Base-by-base conservation (phyloP, 257 asterid genomes). In the Jacaranda copaia region DNA sequence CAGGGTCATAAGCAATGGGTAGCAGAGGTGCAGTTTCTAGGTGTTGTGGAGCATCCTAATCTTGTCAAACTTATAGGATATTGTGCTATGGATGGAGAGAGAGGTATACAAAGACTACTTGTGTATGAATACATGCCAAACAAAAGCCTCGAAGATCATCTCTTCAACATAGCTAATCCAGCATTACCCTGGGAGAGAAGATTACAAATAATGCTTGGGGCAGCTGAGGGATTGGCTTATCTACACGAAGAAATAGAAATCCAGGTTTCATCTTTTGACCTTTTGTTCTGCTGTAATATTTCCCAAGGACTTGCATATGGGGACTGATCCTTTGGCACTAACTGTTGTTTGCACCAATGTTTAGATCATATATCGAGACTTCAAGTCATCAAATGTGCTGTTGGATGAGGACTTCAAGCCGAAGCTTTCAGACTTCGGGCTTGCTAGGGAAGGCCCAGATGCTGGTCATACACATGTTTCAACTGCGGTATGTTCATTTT, bases 1-100 rank as follows among this genome's bases (percentile, higher is more conserved):
- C 84, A 92, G 98, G 99, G 99, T 12, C 99, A 92, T 83, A 94
- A 88, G 75, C 90, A 92, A 84, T 94, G 99, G 98, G 83, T 91
- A 14, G 91, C 97, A 38, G 99, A 94, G 75, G 97, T 94, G 79
- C 96, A 89, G 70, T 87, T 91, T 80, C 94, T 95, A 14, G 96
- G 99, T 55, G 90, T 92, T 1, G 96, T 89, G 16, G 89, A 89
- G 73, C 98, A 95, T 64, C 93, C 92, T 2, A 92, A 95, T 87
- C 89, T 95, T 3, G 98, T 93, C 46, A 91, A 83, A 76, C 97
- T 92, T 36, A 84, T 92, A 8, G 98, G 99, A 12, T 93, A 91
- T 72, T 95, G 97, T 70, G 92, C 92, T 16, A 82, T 88, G 25
- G 98, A 95, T 75, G 98, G 94, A 45, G 96, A 88, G 71, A 87